Evolutionary conservation across 768 basidiomycete species (phyloP), one percentile per base, ranked within the genome.

Genomic region (Lactarius vividus): DNA sequence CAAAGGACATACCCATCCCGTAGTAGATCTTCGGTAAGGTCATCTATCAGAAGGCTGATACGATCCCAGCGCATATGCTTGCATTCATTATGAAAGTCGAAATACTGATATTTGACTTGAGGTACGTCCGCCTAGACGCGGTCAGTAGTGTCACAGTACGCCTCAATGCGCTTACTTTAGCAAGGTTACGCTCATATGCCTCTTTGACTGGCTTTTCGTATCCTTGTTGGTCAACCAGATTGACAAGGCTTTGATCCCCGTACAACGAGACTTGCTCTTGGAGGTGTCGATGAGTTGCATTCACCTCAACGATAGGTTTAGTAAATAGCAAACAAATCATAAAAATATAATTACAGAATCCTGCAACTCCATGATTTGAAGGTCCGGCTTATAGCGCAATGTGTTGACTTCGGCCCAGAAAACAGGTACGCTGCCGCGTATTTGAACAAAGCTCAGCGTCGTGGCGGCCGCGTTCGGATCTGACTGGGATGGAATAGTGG

Each of bases 321-420:
- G 46, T 57, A 59, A 39, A n/a, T 31, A 61, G 59, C 15, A 5
- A 46, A 42, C 56, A 42, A 61, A 56, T n/a, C 18, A 53, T 37
- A 57, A 62, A 42, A 13, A 52, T 5, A 26, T n/a, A 61, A 86
- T 70, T 71, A 95, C 96, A 31, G 95, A 91, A 67, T 93, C 87
- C 60, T 87, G 85, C 46, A 92, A 76, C 59, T 98, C 94, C 96
- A 99, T 98, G 63, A 98, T 83, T 76, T 94, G 93, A 64, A 99
- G 77, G 77, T 98, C 97, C 10, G 97, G 97, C 72, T 94, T 96
- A 75, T 98, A 99, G 71, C 95, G 83, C 70, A 99, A 74, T 52
- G 92, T 98, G 76, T 94, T 98, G 73, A 99, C 80, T 76, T 99
- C 96, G 1, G 93, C 92, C 96, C 97, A 99, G 74, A 90, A 98